Conservation (phyloP, 2,329 filamentous ascomycete species). For the Fusarium irregulare region DNA sequence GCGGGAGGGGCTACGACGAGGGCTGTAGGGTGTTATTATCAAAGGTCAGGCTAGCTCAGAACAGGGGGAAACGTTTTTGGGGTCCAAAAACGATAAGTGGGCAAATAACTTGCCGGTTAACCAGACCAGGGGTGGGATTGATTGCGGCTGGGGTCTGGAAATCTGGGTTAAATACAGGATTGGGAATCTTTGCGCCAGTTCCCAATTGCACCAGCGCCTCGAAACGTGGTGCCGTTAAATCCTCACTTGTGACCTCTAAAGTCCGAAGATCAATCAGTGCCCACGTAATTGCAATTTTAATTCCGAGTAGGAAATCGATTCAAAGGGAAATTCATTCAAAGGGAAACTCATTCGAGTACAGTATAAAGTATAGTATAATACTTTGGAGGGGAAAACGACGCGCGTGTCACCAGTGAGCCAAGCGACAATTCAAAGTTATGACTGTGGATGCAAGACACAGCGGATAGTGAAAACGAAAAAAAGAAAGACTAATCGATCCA, state of each 20-base stretch:
- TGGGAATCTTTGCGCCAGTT: background rate
- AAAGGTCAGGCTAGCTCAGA: background rate
- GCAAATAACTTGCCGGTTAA: slow-evolving; percentile 2
- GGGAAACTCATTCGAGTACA: slow-evolving; percentile 2
- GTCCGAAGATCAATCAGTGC: slow-evolving; percentile 5
- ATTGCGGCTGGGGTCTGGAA: background rate
- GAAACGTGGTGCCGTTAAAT: slow-evolving; percentile 14
- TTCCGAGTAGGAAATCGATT: background rate
- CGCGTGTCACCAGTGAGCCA: slow-evolving; percentile 14
- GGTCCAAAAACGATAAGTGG: slow-evolving; percentile 8
- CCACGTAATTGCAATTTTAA: background rate
- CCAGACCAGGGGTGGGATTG: background rate
- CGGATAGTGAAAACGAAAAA: slow-evolving; percentile 14
- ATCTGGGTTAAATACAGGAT: slow-evolving; percentile 26
- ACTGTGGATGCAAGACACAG: slow-evolving; percentile 34
- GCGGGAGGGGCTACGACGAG: slow-evolving; percentile 27
- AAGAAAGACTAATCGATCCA: slow-evolving; percentile 23
- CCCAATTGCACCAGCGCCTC: slow-evolving; percentile 4
- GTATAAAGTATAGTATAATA: background rate
- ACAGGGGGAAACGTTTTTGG: slow-evolving; percentile 23
- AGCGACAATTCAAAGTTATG: slow-evolving; percentile 23
- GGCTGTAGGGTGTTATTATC: slow-evolving; percentile 21
- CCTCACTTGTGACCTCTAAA: slow-evolving; percentile 9
- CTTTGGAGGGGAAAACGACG: background rate
- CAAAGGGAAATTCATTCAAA: background rate